A percentile compares a stretch with the other conserved stretches of the same genome.
phyloP scores from a whole-genome alignment of 345 rosid genomes.

The Eutrema yunnanense region DNA sequence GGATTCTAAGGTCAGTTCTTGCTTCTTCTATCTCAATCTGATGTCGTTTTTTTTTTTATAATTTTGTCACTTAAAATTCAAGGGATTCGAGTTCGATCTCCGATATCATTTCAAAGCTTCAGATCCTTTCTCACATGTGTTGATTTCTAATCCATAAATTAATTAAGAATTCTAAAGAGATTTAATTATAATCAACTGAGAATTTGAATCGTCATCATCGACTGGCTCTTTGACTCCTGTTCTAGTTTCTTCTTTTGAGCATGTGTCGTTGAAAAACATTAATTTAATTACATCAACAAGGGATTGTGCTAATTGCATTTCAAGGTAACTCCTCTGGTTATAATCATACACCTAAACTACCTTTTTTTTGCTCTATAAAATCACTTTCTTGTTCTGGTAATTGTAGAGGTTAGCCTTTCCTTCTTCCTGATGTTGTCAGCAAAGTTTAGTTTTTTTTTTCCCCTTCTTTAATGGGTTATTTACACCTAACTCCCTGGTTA shows the following conservation, averaged over 20 bases:
- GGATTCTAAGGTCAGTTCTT: slow-evolving; percentile 27
- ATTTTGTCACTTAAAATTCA: neutral
- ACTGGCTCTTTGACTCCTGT: slow-evolving; percentile 8
- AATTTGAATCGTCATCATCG: neutral
- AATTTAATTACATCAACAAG: neutral
- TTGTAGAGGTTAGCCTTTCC: neutral
- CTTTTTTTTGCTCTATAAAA: neutral
- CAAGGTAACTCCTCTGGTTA: neutral
- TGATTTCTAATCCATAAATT: neutral
- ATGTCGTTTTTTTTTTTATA: neutral
- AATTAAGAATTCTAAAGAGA: neutral
- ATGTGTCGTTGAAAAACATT: neutral
- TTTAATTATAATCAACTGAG: neutral
- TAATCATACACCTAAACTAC: neutral
- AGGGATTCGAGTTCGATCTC: neutral
- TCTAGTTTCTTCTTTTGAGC: neutral
- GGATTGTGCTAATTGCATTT: neutral
- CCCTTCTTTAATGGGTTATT: neutral
- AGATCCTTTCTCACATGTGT: slow-evolving; percentile 1
- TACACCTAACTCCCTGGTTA: neutral
- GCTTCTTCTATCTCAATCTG: neutral
- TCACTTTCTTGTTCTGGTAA: slow-evolving; percentile 7
- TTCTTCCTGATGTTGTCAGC: neutral
- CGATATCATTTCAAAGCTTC: neutral
- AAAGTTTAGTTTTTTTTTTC: neutral